Percentiles rank a stretch among this genome's conserved stretches.
Conservation (phyloP, 495 filamentous ascomycete species). For the Penicillium coffeae region DNA sequence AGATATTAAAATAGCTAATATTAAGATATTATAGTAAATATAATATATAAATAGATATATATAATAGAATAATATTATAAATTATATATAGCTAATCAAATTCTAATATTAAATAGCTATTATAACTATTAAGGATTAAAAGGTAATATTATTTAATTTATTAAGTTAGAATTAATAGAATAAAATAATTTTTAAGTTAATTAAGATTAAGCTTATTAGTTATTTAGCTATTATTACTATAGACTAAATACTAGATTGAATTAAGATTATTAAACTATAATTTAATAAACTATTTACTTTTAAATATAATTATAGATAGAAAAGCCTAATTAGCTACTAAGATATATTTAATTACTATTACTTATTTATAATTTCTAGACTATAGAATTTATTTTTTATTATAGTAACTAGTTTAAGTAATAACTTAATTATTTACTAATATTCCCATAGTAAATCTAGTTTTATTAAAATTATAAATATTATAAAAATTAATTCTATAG, state of each 20-base stretch:
- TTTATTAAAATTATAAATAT: no score
- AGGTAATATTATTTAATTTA: background rate
- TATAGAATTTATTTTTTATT: no score
- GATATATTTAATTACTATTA: no score
- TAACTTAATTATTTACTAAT: no score
- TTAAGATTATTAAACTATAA: background rate
- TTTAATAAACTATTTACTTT: no score
- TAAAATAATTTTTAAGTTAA: background rate
- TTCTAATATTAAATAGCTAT: background rate
- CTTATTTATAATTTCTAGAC: no score
- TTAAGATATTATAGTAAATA: constrained; percentile 22
- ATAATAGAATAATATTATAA: background rate
- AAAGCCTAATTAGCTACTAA: no score
- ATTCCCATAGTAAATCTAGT: no score
- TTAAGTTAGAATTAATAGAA: background rate
- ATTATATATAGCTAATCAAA: background rate
- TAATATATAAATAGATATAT: constrained; percentile 4
- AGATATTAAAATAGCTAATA: background rate
- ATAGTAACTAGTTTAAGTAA: no score
- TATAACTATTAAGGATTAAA: background rate
- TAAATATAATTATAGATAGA: no score
- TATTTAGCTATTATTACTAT: background rate
- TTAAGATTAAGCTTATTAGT: background rate
- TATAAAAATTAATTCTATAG: no score
- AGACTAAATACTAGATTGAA: background rate